These are phyloP conservation scores for Schizophyllum amplum DNA, from an alignment of 1,284 basidiomycete species.

Conservation along the genomic window DNA sequence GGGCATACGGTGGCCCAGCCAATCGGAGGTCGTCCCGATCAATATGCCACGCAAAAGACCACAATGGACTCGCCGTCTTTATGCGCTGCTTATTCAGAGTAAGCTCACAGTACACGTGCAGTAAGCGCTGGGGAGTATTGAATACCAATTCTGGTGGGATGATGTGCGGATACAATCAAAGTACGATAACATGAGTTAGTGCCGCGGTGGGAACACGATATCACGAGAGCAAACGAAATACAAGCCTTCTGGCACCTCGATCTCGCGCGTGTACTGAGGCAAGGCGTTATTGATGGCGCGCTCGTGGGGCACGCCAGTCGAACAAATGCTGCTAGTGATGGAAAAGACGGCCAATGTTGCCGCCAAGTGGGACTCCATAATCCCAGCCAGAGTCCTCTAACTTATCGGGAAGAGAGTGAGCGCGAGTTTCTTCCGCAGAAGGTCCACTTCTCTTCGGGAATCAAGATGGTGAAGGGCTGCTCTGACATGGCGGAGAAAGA, in stretches of 20 bases:
- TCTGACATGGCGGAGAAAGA: constrained; percentile 22
- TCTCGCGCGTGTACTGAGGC: constrained; percentile 39
- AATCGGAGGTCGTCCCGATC: too few relatives aligned
- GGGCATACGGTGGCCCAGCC: too few relatives aligned
- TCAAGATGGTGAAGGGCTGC: constrained; percentile 31
- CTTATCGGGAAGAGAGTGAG: constrained; percentile 36
- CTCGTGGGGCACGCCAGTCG: constrained; percentile 39
- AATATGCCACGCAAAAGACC: too few relatives aligned
- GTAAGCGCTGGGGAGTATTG: too few relatives aligned
- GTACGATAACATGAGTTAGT: too few relatives aligned
- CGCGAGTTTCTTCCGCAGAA: constrained; percentile 32
- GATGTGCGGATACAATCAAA: too few relatives aligned
- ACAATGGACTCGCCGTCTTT: too few relatives aligned
- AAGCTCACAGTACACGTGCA: too few relatives aligned
- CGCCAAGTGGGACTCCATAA: constrained; percentile 40
- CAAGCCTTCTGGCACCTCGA: constrained; percentile 32
- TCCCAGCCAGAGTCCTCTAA: constrained; percentile 34
- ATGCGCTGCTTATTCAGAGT: too few relatives aligned
- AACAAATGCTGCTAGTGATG: constrained; percentile 24
- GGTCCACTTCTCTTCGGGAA: constrained; percentile 30
- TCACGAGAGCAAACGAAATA: constrained; percentile 41
- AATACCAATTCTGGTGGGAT: too few relatives aligned
- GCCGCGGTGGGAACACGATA: too few relatives aligned
- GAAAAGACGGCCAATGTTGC: constrained; percentile 19
- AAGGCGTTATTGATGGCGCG: constrained; percentile 33